phyloP scores from a whole-genome alignment of 2,329 filamentous ascomycete species.

The Trichocomaceae sp. region DNA sequence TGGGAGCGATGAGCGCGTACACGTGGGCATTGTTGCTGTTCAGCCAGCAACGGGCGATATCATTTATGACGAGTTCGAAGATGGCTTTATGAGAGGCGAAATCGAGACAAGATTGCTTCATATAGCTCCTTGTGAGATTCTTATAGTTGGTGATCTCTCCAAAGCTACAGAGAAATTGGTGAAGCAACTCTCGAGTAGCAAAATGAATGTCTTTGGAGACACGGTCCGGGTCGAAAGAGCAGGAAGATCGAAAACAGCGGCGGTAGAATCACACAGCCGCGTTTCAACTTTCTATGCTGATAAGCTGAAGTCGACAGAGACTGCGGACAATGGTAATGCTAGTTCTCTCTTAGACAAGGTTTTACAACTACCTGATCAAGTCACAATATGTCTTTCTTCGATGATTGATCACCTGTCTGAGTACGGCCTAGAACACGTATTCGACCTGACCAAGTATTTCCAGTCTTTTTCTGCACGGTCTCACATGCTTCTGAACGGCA shows the following conservation, averaged over 20 bases:
- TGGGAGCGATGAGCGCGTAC: conserved; percentile 83
- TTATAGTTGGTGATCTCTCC: conserved; percentile 85
- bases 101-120: conserved; percentile 93
- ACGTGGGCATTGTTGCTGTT: conserved; percentile 86
- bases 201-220: conserved; percentile 87
- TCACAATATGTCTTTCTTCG: conserved; percentile 85
- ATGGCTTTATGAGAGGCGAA: conserved; percentile 95
- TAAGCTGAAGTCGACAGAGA: conserved; percentile 61
- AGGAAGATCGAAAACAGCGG: conserved; percentile 69
- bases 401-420: conserved; percentile 93
- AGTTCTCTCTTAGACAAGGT: conserved; percentile 75
- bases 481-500: conserved; percentile 94
- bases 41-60: conserved; percentile 95
- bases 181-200: conserved; percentile 80
- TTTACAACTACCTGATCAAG: conserved; percentile 72
- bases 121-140: conserved; percentile 89
- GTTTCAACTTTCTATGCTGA: conserved; percentile 89
- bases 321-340: conserved; percentile 49
- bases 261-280: conserved; percentile 77
- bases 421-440: conserved; percentile 90
- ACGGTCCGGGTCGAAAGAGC: conserved; percentile 77
- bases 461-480: conserved; percentile 89
- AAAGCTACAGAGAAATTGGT: conserved; percentile 89
- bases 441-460: conserved; percentile 94
- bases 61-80: conserved; percentile 91